Evolutionary conservation across 2,329 filamentous ascomycete species (phyloP), one percentile per base, ranked within the genome.

Genomic region (Aspergillus persii): DNA sequence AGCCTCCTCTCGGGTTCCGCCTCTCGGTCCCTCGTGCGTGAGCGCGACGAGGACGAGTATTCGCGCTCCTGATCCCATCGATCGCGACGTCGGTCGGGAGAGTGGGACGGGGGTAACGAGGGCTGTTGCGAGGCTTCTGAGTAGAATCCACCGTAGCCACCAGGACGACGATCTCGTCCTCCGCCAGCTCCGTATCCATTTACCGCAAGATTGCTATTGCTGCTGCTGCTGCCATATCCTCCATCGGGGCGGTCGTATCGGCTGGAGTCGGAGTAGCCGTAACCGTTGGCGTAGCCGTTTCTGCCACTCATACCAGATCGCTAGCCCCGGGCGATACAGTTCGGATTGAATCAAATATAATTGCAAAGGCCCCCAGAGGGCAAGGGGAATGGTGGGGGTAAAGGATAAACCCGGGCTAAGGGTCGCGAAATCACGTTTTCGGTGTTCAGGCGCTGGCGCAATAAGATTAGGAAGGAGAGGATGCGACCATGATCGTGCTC

Each of bases 81-180:
- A 57, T 75, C 74, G 53, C 70, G 71, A 33, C 67, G 67, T 29
- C 69, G 67, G 59, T 74, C 70, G 31, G 73, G 73, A 2, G 74
- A 74, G 18, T 69, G 66, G 3, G 60, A 61, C 8, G 71, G 63
- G 1, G 68, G 60, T 50, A 70, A 23, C n/a, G 68, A 63, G 12
- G 71, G 61, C 49, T 69, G 67, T 54, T 69, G 68, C 33, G 69
- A 61, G 6, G 70, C 51, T 44, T 76, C 74, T 23, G 69, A 60
- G 31, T 75, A 74, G 51, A 80, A 79, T 30, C 77, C 77, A 39
- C 78, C 77, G 58, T 80, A 80, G 27, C 77, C 78, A 48, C 77
- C 77, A 2, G 76, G 69, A 26, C 78, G 74, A 50, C 70, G 73
- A 23, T 75, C 75, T 50, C 74, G 68, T 48, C 60, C 60, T 59